These are phyloP conservation scores for Azolla pinnata DNA, from an alignment of 75 land plant genomes.

Conservation along the genomic window DNA sequence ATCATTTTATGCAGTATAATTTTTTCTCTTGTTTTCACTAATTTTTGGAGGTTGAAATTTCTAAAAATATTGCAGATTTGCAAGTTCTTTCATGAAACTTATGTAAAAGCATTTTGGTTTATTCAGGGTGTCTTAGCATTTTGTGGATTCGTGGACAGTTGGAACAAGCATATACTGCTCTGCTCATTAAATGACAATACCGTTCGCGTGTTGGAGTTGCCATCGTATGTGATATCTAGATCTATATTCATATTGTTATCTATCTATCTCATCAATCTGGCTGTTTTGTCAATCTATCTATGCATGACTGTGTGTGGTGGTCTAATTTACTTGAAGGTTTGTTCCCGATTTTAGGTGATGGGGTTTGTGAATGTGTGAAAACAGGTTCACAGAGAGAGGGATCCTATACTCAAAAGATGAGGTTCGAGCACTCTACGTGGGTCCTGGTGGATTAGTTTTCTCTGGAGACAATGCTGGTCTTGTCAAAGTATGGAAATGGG, in stretches of 20 bases:
- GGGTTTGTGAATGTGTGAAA: background rate
- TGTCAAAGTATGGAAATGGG: conserved; percentile 80
- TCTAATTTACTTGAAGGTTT: background rate
- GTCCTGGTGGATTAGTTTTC: conserved; percentile 76
- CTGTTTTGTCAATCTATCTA: background rate
- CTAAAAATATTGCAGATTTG: no score
- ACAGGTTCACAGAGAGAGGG: conserved; percentile 76
- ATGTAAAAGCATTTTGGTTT: no score
- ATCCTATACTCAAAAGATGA: conserved; percentile 53
- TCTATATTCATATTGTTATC: background rate
- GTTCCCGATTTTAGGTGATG: background rate
- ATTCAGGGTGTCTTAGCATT: conserved; percentile 56
- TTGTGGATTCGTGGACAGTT: conserved; percentile 52
- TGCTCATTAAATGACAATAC: conserved; percentile 69
- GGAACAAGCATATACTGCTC: conserved; percentile 53
- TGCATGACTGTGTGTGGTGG: background rate
- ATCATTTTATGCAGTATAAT: no score
- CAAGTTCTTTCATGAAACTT: no score
- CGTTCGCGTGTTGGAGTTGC: conserved; percentile 64
- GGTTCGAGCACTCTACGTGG: conserved; percentile 62
- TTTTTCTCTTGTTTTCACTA: no score
- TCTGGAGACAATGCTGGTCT: conserved; percentile 82
- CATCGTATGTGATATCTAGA: conserved; percentile 88
- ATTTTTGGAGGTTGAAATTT: no score
- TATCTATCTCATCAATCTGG: background rate